Evolutionary conservation across 371 early-diverging fungal species (phyloP), one percentile per base, ranked within the genome.

Genomic region (Syncephalis fuscata): DNA sequence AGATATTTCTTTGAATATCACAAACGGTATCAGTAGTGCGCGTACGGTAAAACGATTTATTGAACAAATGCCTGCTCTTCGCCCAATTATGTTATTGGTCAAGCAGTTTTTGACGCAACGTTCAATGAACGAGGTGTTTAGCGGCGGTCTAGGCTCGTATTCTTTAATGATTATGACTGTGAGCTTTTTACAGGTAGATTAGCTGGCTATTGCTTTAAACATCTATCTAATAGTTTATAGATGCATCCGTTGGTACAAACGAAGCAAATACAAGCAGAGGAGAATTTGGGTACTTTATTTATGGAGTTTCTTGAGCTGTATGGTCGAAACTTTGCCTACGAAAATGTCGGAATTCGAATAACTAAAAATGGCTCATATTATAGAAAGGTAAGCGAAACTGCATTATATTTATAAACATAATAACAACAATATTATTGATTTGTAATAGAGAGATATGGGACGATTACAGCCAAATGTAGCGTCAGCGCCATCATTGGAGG

Each of bases 301-400:
- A 55, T 95, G 15, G 98, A 99, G 57, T 91, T 96, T 50, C 74
- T 99, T 25, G 88, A 96, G 55, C 68, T 92, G 16, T 99, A 92
- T 59, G 98, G 98, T 4, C 55, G 63, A n/a, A 55, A 67, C 5
- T 88, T 92, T 57, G 81, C 82, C 54, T 71, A 78, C 49, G 61
- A 60, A 19, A 52, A 60, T 1, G 73, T 82, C n/a, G 88, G 85
- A 9, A 69, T 95, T 44, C 59, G 61, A 27, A 68, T 88, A 1
- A 48, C 40, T 0, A 64, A 73, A 14, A 62, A 64, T 16, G 81
- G 80, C 19, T 55, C 58, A 16, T 86, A 85, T 11, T 32, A 32
- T 32, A 32, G 32, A 32, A 32, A 32, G 32, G 32, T 32, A 14
- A 14, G 10, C 16, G n/a, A 14, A 51, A 51, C n/a, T n/a, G n/a